A percentile compares a stretch with the other conserved stretches of the same genome.
Evolutionary conservation across 108 stramenopile species (phyloP).

Genomic region (Pseudonitzschia multistriata): DNA sequence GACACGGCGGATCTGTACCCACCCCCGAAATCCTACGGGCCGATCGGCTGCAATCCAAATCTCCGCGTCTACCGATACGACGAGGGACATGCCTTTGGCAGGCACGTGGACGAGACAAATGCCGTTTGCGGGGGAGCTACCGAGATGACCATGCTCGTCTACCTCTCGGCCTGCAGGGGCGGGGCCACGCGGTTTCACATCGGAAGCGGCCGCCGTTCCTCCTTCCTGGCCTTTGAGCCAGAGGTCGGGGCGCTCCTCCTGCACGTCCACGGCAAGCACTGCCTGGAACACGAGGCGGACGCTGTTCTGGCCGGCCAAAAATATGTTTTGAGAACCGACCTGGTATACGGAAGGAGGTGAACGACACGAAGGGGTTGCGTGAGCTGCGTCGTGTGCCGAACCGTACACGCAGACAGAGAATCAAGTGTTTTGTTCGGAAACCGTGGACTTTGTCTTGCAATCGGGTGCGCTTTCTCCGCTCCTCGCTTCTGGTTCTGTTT

Average conservation of each 20-base stretch:
- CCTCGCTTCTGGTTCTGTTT: too few species aligned
- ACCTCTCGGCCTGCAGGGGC: slow-evolving; percentile 66
- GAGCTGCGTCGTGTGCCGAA: too few species aligned
- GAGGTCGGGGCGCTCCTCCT: slow-evolving; percentile 66
- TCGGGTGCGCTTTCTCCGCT: too few species aligned
- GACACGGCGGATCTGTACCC: slow-evolving; percentile 27
- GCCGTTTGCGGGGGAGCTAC: slow-evolving; percentile 37
- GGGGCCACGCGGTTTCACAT: slow-evolving; percentile 79
- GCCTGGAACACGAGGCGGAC: slow-evolving; percentile 89
- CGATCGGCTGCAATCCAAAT: slow-evolving; percentile 83
- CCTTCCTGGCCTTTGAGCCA: slow-evolving; percentile 61
- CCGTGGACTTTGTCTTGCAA: too few species aligned
- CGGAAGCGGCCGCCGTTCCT: slow-evolving; percentile 22
- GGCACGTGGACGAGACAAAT: slow-evolving; percentile 76
- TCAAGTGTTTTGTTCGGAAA: too few species aligned
- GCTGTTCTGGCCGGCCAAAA: slow-evolving; percentile 74
- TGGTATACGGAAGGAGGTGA: slow-evolving; percentile 45
- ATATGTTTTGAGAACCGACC: slow-evolving; percentile 79
- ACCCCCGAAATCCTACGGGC: slow-evolving; percentile 33
- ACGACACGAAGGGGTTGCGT: too few species aligned
- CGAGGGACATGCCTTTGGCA: slow-evolving; percentile 83
- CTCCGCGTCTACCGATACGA: slow-evolving; percentile 82
- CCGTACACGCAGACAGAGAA: too few species aligned
- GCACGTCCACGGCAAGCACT: slow-evolving; percentile 82
- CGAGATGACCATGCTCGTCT: slow-evolving; percentile 84